A percentile compares a stretch with the other conserved stretches of the same genome.
phyloP scores from a whole-genome alignment of 495 filamentous ascomycete species.

The Podospora fimiseda region DNA sequence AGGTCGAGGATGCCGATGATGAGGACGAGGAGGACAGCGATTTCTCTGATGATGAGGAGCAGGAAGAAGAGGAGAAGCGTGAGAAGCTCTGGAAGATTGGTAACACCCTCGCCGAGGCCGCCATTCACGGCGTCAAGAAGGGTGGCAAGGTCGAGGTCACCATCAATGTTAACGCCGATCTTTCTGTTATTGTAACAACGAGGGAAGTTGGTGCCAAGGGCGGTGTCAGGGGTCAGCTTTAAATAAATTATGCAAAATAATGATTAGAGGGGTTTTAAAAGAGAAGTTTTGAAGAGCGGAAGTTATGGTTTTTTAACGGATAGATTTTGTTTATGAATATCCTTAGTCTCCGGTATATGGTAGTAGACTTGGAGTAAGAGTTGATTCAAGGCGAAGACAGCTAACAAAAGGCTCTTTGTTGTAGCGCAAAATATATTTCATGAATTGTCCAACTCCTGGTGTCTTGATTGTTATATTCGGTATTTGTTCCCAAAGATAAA shows the following conservation, averaged over 20 bases:
- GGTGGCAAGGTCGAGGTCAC: slow-evolving; percentile 88
- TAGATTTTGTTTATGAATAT: background rate
- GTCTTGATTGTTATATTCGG: too few species aligned
- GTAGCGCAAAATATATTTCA: too few species aligned
- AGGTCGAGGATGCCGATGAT: slow-evolving; percentile 41
- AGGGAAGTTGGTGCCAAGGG: slow-evolving; percentile 82
- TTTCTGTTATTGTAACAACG: slow-evolving; percentile 69
- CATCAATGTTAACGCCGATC: slow-evolving; percentile 73
- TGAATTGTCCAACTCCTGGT: too few species aligned
- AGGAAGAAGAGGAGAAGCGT: slow-evolving; percentile 77
- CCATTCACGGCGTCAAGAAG: slow-evolving; percentile 75
- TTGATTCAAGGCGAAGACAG: too few species aligned
- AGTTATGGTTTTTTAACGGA: background rate
- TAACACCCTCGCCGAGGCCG: slow-evolving; percentile 77
- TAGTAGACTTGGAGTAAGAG: background rate
- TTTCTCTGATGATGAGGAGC: slow-evolving; percentile 58
- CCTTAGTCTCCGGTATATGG: background rate
- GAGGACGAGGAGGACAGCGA: slow-evolving; percentile 53
- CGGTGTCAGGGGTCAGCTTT: slow-evolving; percentile 67
- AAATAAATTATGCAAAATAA: slow-evolving; percentile 1
- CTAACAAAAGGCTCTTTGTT: too few species aligned
- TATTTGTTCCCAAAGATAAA: too few species aligned
- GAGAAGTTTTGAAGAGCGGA: background rate
- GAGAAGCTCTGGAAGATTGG: slow-evolving; percentile 92
- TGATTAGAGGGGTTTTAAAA: slow-evolving; percentile 10